Conservation (phyloP, 257 asterid species). For the Ehretia macrophylla region DNA sequence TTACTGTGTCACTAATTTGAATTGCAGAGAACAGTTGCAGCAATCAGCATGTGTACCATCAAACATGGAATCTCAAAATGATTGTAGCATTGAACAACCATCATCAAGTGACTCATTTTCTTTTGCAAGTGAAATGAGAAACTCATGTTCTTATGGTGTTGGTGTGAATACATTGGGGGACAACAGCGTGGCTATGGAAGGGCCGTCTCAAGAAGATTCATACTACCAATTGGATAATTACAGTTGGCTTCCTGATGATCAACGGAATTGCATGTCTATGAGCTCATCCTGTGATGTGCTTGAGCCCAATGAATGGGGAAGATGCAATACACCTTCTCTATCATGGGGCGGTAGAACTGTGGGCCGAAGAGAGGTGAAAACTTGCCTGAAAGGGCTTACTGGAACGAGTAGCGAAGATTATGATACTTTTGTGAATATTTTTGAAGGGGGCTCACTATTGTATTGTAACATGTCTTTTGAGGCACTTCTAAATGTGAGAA, state of each 20-base stretch:
- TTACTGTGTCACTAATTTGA: slow-evolving; percentile 39
- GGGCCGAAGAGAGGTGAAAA: slow-evolving; percentile 74
- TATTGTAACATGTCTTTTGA: slow-evolving; percentile 95
- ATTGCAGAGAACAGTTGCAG: slow-evolving; percentile 34
- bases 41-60: slow-evolving; percentile 37
- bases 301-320: slow-evolving; percentile 77
- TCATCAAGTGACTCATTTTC: slow-evolving; percentile 41
- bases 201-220: slow-evolving; percentile 90
- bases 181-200: slow-evolving; percentile 60
- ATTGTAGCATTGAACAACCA: slow-evolving; percentile 38
- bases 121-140: slow-evolving; percentile 37
- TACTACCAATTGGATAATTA: slow-evolving; percentile 65
- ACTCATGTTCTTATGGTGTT: slow-evolving; percentile 53
- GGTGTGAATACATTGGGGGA: slow-evolving; percentile 48
- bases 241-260: slow-evolving; percentile 74
- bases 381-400: slow-evolving; percentile 55
- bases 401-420: slow-evolving; percentile 80
- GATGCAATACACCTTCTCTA: slow-evolving; percentile 64
- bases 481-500: slow-evolving; percentile 81
- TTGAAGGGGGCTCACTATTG: slow-evolving; percentile 88
- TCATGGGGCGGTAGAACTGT: slow-evolving; percentile 96
- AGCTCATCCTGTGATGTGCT: slow-evolving; percentile 54
- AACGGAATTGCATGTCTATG: slow-evolving; percentile 52
- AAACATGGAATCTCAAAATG: slow-evolving; percentile 40
- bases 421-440: slow-evolving; percentile 72